These are phyloP conservation scores for Pseudotsuga menziesii DNA, from an alignment of 75 land plant genomes.

Conservation along the genomic window DNA sequence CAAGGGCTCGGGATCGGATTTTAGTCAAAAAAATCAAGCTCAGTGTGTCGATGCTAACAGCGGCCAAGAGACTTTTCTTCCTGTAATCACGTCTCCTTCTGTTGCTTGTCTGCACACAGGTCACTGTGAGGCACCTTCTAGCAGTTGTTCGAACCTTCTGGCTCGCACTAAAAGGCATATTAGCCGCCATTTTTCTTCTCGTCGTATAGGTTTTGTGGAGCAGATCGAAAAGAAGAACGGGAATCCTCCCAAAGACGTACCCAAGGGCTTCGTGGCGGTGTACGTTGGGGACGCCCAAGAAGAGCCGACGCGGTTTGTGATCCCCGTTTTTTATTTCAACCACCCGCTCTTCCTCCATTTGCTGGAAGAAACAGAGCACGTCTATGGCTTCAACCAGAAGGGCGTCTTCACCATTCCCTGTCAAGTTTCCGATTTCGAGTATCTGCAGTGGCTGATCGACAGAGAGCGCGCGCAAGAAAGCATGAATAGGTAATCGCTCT, in stretches of 20 bases:
- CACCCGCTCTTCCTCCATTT: constrained; percentile 60
- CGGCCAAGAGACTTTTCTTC: neutral
- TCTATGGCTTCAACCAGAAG: constrained; percentile 47
- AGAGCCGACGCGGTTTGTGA: constrained; percentile 26
- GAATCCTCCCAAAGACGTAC: constrained; percentile 17
- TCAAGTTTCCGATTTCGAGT: constrained; percentile 37
- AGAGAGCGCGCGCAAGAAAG: no score
- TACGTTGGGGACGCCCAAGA: constrained; percentile 52
- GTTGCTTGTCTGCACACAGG: no score
- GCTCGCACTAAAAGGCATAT: neutral
- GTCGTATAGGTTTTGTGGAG: neutral
- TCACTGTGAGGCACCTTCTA: neutral
- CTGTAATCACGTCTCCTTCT: no score
- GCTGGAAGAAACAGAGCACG: constrained; percentile 46
- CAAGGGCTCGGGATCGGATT: neutral
- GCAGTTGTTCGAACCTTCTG: neutral
- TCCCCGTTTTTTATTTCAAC: constrained; percentile 64
- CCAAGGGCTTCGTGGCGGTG: constrained; percentile 67
- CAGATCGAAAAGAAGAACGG: neutral
- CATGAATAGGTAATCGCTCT: no score
- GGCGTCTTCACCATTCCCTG: constrained; percentile 66
- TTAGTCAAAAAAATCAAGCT: neutral
- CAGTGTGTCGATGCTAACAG: neutral
- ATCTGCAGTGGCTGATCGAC: constrained; percentile 29
- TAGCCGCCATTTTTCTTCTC: neutral